Evolutionary conservation across 192 early-diverging fungal species (phyloP), one percentile per base, ranked within the genome.

Genomic region (Linderina pennispora): DNA sequence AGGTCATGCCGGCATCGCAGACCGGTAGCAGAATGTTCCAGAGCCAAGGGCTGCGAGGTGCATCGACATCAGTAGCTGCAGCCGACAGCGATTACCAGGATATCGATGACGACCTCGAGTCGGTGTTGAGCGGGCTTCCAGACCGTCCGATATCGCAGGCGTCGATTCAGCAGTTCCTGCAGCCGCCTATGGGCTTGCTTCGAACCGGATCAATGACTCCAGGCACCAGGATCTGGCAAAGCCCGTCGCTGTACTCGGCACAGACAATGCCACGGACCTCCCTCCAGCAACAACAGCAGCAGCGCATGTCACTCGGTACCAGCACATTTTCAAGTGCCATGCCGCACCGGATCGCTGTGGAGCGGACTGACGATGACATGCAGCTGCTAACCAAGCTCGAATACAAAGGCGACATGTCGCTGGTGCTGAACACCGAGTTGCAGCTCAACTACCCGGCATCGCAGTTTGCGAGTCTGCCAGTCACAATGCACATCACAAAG

Each of bases 381-480:
- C 88, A 91, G 60, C 36, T 88, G 6, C 55, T 72, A 8, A 53
- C 88, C 24, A 44, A 57, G 13, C 62, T 88, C 1, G 48, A 70
- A n/a, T 90, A 90, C 45, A 72, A 77, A 31, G 87, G 88, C 16
- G 75, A 86, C 45, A 84, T 91, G 82, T 65, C 71, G 3, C 75
- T 87, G 58, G 77, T 80, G 11, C 50, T 91, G 1, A 38, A 66
- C 13, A 89, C 84, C 1, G 80, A 84, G 50, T 43, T 91, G 18
- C 65, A 79, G 15, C 78, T 91, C 53, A 86, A 89, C 56, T 86
- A 91, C 57, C 84, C 86, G 8, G 81, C 80, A 7, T 54, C 78
- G 44, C 77, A 80, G 41, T 89, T 91, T 57, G 72, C 84, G 69
- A 80, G 77, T 11, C 45, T 91, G 11, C 88, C 88, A 0, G 82